Base-by-base conservation (phyloP, 2,329 filamentous ascomycete species). In the Neopestalotiopsis sp. region DNA sequence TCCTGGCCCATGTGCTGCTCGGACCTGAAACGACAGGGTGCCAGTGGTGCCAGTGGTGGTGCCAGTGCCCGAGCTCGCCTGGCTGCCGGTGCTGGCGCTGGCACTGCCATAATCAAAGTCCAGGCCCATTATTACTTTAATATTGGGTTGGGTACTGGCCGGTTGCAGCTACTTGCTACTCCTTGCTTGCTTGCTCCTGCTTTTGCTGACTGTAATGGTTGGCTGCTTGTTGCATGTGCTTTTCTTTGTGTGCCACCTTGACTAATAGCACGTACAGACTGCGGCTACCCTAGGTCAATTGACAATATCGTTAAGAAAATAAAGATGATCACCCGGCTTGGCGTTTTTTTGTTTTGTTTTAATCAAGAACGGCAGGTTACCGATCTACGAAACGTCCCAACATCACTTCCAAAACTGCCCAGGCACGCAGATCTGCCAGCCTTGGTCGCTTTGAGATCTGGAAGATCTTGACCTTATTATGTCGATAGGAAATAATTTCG, bases 1-100 rank as follows among this genome's bases (percentile, higher is more conserved):
- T 28, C 24, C 24, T 28, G 24, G 24, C 24, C 24, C 24, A 28
- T 28, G 24, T 28, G 24, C 69, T 68, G 70, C 71, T 69, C 70
- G 68, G 69, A 67, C 69, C 71, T 74, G 74, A 75, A 76, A 75
- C 73, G 69, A 45, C 72, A 70, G 70, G 74, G 72, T 38, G 34
- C 10, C 34, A 10, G 34, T 10, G 24, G 24, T 24, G 24, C 24
- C 24, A 28, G 24, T 28, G 24, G 24, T 28, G 24, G 24, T 28
- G 24, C 24, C 24, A 28, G 24, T 28, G 24, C 3, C 24, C 24
- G 3, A 28, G 24, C 24, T 28, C 24, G 24, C 24, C 24, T 28
- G 24, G 24, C 24, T 28, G 2, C 24, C 24, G 24, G 24, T 24
- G 24, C 24, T 24, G 24, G 24, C 24, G 24, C 24, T 28, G 24